Evolutionary conservation across 106 monocot genomes (phyloP).

Genomic region (Dendrobium huoshanense): DNA sequence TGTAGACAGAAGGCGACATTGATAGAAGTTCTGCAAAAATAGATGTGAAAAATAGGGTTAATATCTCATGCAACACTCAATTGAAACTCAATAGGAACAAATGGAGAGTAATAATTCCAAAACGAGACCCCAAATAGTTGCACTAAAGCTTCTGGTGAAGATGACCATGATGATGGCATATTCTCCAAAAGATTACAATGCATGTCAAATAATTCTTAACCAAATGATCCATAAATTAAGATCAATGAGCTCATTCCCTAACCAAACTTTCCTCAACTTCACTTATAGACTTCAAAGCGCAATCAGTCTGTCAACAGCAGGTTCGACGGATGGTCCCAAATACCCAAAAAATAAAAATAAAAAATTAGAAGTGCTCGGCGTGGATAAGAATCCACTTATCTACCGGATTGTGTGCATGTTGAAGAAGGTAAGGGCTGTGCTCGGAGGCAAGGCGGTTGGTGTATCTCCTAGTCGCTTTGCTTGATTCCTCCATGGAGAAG

Average conservation of each 20-base stretch:
- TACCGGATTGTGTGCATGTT: constrained; percentile 96
- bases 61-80: not conserved
- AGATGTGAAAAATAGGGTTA: not conserved
- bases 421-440: constrained; percentile 97
- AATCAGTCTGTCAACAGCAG: not conserved
- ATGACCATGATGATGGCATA: not conserved
- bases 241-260: too few species aligned
- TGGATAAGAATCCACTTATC: too few species aligned
- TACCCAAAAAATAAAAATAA: not conserved
- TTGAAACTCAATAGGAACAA: not conserved
- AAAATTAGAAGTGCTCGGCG: not conserved
- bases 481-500: constrained; percentile 36
- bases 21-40: not conserved
- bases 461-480: constrained; percentile 23
- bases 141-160: not conserved
- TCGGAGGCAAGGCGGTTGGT: constrained; percentile 78
- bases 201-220: too few species aligned
- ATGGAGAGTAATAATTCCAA: not conserved
- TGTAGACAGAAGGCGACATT: not conserved
- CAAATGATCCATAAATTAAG: too few species aligned
- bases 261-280: too few species aligned
- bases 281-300: not conserved
- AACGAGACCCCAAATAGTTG: not conserved
- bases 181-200: not conserved
- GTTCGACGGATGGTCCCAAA: constrained; percentile 7